phyloP scores from a whole-genome alignment of 805 yeast genomes.

The Naumovozyma dairenensis region DNA sequence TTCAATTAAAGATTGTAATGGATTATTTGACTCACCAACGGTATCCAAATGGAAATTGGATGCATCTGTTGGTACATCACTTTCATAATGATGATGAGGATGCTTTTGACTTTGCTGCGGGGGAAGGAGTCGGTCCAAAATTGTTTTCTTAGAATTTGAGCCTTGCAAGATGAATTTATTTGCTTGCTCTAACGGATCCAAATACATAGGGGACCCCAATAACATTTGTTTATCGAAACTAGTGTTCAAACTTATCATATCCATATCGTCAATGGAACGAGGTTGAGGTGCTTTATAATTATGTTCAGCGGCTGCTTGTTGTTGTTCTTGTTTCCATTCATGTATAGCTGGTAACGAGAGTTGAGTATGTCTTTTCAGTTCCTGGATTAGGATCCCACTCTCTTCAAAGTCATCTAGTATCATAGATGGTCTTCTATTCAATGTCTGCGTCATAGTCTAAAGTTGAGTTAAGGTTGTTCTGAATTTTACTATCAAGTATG shows the following conservation, averaged over 20 bases:
- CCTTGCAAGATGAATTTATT: constrained; percentile 3
- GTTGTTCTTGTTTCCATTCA: not conserved
- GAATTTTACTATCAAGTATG: too few species aligned
- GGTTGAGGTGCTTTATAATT: not conserved
- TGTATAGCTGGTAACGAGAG: constrained; percentile 1
- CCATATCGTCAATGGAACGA: constrained; percentile 25
- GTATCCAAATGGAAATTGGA: constrained; percentile 7
- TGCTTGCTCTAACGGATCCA: constrained; percentile 14
- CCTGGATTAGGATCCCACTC: constrained; percentile 1
- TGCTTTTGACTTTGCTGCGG: too few species aligned
- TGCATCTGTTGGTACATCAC: constrained; percentile 8
- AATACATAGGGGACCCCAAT: constrained; percentile 26
- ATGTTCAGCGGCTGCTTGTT: not conserved
- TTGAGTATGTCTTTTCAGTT: not conserved
- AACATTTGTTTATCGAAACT: constrained; percentile 27
- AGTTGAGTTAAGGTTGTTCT: too few species aligned
- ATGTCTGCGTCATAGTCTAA: constrained; percentile 1
- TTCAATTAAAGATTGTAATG: constrained; percentile 27
- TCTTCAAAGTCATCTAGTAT: constrained; percentile 13
- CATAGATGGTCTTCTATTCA: constrained; percentile 14
- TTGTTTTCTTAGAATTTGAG: not conserved
- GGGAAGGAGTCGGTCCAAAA: too few species aligned
- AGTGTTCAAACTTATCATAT: constrained; percentile 22
- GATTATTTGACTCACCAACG: constrained; percentile 9
- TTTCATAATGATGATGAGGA: not conserved